Conservation (phyloP, 441 rosid genomes). For the Isatis lusitanica region DNA sequence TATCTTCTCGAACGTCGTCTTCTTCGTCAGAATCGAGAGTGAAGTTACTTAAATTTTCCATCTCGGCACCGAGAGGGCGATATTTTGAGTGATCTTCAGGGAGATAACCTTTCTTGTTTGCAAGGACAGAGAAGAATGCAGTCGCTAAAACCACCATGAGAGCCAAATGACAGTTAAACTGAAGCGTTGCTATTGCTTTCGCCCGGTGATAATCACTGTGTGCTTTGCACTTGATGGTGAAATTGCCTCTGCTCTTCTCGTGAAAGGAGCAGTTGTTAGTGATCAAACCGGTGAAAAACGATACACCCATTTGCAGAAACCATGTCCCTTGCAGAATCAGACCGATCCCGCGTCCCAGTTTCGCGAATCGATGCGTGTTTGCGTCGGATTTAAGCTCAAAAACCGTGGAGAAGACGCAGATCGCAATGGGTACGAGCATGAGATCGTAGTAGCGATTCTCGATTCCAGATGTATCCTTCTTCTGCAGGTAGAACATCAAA, state of each 20-base stretch:
- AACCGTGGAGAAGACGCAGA: conserved; percentile 59
- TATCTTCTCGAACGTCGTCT: conserved; percentile 50
- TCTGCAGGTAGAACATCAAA: conserved; percentile 61
- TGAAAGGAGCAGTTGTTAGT: conserved; percentile 68
- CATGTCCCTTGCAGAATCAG: conserved; percentile 82
- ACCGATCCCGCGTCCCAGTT: conserved; percentile 69
- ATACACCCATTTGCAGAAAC: conserved; percentile 91
- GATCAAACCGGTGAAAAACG: conserved; percentile 65
- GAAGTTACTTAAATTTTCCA: conserved; percentile 50
- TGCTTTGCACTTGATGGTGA: conserved; percentile 71
- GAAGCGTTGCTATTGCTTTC: conserved; percentile 87
- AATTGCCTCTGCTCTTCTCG: conserved; percentile 76
- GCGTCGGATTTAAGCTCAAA: conserved; percentile 46
- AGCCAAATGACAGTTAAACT: conserved; percentile 89
- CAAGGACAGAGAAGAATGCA: conserved; percentile 51
- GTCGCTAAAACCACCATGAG: conserved; percentile 55
- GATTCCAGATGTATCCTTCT: conserved; percentile 65
- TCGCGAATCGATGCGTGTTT: conserved; percentile 39
- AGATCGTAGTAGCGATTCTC: conserved; percentile 86
- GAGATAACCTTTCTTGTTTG: conserved; percentile 43
- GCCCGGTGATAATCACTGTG: conserved; percentile 83
- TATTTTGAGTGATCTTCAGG: conserved; percentile 44
- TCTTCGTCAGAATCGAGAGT: conserved; percentile 79
- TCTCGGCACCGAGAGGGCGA: conserved; percentile 69
- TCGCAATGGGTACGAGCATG: conserved; percentile 67